Base-by-base conservation (phyloP, 495 filamentous ascomycete genomes). In the Acidiella bohemica region DNA sequence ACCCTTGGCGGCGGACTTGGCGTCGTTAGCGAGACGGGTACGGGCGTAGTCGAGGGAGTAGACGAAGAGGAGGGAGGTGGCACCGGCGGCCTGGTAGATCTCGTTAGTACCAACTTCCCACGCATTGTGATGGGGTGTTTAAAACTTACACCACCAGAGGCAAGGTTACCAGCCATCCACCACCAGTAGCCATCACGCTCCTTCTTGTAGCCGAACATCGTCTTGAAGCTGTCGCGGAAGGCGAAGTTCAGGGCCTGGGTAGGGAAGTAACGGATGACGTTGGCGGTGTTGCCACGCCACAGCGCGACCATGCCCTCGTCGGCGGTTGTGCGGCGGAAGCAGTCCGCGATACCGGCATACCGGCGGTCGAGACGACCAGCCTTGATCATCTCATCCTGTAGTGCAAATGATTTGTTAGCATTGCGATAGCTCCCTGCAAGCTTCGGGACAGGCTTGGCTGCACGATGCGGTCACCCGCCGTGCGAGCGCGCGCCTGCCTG, bases 221-320 rank as follows among this genome's bases (percentile, higher is more conserved):
- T 71, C 84, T 97, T 97, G 83, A 93, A 97, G 76, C 87, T 94
- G 66, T 97, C 90, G 70, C 92, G 92, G 90, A 97, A 97, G 59
- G 90, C 90, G 64, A 97, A 97, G 84, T 97, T 97, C 61, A 97
- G 71, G 51, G 90, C 90, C 78, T 97, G 90, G 60, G 90, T 97
- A 51, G 90, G 90, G 84, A 97, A 97, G 76, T 97, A 97, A 78
- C 90, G 92, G 73, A 97, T 93, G 68, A 97, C 90, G 79, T 97
- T 97, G 82, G 90, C 90, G 59, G 90, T 97, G 81, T 97, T 97
- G 69, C 90, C 90, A 76, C 90, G 74, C 90, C 90, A 97, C 53
- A 97, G 73, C 39, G 90, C 82, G 58, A 84, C 74, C 47, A 76
- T 59, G 66, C 80, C 80, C 72, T 97, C 90, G 44, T 79, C 67